phyloP scores from a whole-genome alignment of 257 asterid genomes.

The Handroanthus guayacan region DNA sequence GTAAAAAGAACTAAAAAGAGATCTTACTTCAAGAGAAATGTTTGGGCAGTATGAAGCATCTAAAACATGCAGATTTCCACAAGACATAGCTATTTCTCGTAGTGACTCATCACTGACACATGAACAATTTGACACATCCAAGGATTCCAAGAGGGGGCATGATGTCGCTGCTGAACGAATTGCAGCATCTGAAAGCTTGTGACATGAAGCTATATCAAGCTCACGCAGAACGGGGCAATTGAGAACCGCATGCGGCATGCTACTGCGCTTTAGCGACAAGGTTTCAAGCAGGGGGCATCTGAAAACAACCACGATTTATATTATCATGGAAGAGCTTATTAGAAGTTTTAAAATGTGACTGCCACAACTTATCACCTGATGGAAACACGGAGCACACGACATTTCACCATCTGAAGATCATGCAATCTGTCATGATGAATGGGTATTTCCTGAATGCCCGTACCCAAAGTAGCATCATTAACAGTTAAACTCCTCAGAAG shows the following conservation, averaged over 20 bases:
- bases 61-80: conserved; percentile 61
- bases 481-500: conserved; percentile 67
- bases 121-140: conserved; percentile 83
- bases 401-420: conserved; percentile 69
- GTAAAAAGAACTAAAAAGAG: conserved; percentile 28
- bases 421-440: conserved; percentile 63
- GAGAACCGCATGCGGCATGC: conserved; percentile 79
- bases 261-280: conserved; percentile 77
- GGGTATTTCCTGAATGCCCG: conserved; percentile 64
- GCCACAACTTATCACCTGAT: conserved; percentile 55
- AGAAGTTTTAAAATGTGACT: background rate
- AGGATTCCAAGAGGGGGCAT: conserved; percentile 74
- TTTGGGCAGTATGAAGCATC: conserved; percentile 84
- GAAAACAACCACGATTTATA: conserved; percentile 42
- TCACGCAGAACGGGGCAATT: conserved; percentile 68
- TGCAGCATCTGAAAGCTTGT: conserved; percentile 78
- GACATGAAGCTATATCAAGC: conserved; percentile 83
- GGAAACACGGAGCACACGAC: conserved; percentile 68
- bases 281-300: conserved; percentile 78
- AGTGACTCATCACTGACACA: conserved; percentile 75
- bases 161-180: conserved; percentile 77
- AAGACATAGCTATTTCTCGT: conserved; percentile 61
- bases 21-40: conserved; percentile 70
- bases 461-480: conserved; percentile 73
- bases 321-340: background rate